Conservation (phyloP, 2,329 filamentous ascomycete genomes). For the Trichoderma lentiforme region DNA sequence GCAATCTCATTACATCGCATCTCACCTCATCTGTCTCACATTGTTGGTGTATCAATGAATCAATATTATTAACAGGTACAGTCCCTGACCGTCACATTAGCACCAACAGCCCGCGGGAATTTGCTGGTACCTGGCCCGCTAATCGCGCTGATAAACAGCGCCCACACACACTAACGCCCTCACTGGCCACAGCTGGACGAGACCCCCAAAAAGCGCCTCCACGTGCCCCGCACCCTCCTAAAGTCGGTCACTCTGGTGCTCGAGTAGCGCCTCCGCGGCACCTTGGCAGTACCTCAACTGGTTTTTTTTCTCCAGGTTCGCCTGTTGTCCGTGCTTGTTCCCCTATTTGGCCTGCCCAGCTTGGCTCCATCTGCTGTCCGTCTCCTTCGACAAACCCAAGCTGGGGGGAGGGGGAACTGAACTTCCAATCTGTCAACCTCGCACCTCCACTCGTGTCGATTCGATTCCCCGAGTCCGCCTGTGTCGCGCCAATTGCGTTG, state of each 20-base stretch:
- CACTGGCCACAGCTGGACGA: neutral
- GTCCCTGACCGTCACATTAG: no score
- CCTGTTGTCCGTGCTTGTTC: neutral
- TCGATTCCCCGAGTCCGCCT: neutral
- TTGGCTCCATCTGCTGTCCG: neutral
- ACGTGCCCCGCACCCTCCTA: constrained; percentile 16
- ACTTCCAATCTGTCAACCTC: neutral
- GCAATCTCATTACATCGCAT: constrained; percentile 3
- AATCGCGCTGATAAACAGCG: neutral
- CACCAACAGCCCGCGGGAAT: neutral
- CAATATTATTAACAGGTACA: neutral
- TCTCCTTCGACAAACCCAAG: neutral
- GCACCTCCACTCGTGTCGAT: neutral
- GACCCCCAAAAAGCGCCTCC: constrained; percentile 2
- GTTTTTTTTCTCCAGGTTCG: neutral
- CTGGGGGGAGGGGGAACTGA: neutral
- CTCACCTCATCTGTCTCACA: neutral
- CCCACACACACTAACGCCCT: neutral
- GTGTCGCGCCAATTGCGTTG: constrained; percentile 2
- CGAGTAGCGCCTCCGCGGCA: neutral
- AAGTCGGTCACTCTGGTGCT: neutral
- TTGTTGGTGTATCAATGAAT: neutral
- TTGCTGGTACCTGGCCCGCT: constrained; percentile 13
- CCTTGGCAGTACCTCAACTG: neutral
- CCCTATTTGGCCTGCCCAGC: neutral